Base-by-base conservation (phyloP, 176 grass and related monocot species). In the Aegilops bicornis region DNA sequence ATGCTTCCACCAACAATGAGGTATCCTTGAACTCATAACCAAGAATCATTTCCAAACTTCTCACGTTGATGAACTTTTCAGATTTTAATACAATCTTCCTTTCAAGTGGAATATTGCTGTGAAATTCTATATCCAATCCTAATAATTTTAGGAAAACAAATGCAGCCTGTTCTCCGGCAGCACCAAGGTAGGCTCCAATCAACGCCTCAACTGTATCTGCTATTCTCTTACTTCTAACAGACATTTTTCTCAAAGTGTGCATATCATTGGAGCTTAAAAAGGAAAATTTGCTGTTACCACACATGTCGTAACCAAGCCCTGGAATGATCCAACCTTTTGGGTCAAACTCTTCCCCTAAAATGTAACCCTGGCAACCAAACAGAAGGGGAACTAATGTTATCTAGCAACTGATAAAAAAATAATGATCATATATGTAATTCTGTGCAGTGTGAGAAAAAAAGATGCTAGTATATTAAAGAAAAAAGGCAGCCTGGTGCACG, bases 141-240 rank as follows among this genome's bases (percentile, higher is more conserved):
- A 95, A 50, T 60, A 83, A 76, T 66, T 82, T 84, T 8, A 97
- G 19, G 64, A 97, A 93, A 73, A 78, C 62, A 74, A 95, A 84
- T 48, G 95, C 88, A 29, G 95, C 86, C 33, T 35, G 58, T 89
- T 97, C 92, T 64, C 92, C 92, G 74, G 79, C 75, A 79, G 73
- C 36, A 81, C 37, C 85, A 65, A 97, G 90, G 76, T 77, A 91
- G 54, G 77, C 79, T 48, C 91, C 95, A 60, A 91, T 95, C 40
- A 97, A 80, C 31, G 95, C 90, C 69, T 97, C 95, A 8, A 95
- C 83, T 23, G 75, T 27, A 90, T 97, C 95, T 16, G 95, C 95
- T 64, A 97, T 88, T 27, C 29, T 79, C 75, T 97, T 95, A 71
- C 84, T 87, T 92, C 89, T 92, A 19, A 97, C 78, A 43, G 72